A percentile compares a stretch with the other conserved stretches of the same genome.
These are phyloP conservation scores for Trypanosoma cruzi DNA, from an alignment of 208 protist species.

Conservation along the genomic window DNA sequence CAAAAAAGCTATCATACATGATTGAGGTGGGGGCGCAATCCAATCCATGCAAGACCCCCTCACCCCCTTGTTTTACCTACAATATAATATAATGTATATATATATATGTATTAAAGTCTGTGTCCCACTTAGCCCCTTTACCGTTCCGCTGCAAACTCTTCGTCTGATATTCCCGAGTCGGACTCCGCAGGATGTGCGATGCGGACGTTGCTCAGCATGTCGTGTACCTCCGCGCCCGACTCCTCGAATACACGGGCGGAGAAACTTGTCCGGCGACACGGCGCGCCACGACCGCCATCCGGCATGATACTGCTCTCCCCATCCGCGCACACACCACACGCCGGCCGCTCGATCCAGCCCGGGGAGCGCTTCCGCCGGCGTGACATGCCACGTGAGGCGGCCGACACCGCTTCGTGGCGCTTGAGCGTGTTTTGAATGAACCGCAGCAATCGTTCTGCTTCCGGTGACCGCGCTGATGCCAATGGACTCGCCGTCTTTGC, in stretches of 20 bases:
- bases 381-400: slow-evolving; percentile 27
- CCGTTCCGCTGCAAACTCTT: not conserved
- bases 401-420: slow-evolving; percentile 30
- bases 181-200: not conserved
- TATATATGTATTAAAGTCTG: too few species aligned
- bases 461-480: slow-evolving; percentile 1
- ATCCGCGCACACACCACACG: not conserved
- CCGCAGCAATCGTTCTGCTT: slow-evolving; percentile 29
- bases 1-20: too few species aligned
- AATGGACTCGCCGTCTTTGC: not conserved
- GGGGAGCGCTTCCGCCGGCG: slow-evolving; percentile 12
- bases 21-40: too few species aligned
- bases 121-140: too few species aligned
- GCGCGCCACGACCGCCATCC: not conserved
- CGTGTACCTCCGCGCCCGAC: not conserved
- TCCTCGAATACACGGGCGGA: not conserved
- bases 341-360: not conserved
- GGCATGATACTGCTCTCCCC: not conserved
- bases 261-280: not conserved
- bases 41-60: too few species aligned
- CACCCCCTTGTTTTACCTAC: too few species aligned
- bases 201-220: slow-evolving; percentile 10
- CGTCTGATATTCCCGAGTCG: slow-evolving; percentile 9
- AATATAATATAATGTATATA: too few species aligned
- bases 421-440: slow-evolving; percentile 39